phyloP scores from a whole-genome alignment of 371 early-diverging fungal genomes.

The Apophysomyces elegans region DNA sequence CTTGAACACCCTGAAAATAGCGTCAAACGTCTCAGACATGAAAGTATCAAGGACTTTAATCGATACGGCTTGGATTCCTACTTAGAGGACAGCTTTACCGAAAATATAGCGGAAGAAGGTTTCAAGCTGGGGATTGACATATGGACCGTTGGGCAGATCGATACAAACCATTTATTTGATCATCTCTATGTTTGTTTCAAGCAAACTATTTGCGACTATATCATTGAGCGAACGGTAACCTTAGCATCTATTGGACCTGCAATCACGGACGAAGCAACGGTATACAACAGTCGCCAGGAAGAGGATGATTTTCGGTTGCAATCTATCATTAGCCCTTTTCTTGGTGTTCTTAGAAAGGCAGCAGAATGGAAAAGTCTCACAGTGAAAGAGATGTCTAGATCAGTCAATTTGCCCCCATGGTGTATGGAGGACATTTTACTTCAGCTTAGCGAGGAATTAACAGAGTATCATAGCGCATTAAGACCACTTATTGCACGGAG shows the following conservation, averaged over 20 bases:
- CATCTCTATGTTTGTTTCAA: conserved; percentile 56
- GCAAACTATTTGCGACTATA: conserved; percentile 73
- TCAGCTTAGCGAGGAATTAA: conserved; percentile 37
- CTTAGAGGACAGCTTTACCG: conserved; percentile 27
- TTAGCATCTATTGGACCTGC: conserved; percentile 26
- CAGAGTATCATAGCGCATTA: conserved; percentile 28
- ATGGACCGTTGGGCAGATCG: conserved; percentile 73
- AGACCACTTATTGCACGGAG: conserved; percentile 35
- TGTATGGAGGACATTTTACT: conserved; percentile 41
- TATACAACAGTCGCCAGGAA: conserved; percentile 17
- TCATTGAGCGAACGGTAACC: conserved; percentile 59
- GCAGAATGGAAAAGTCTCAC: conserved; percentile 56
- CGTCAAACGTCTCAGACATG: conserved; percentile 33
- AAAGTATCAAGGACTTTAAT: conserved; percentile 16
- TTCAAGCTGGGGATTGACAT: conserved; percentile 65
- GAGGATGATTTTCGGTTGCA: conserved; percentile 21
- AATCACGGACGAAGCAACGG: conserved; percentile 9
- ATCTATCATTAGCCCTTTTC: conserved; percentile 44
- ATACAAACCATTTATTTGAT: conserved; percentile 52
- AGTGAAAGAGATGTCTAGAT: conserved; percentile 49
- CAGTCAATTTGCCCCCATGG: conserved; percentile 38
- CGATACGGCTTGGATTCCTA: conserved; percentile 16
- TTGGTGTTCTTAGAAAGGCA: conserved; percentile 50
- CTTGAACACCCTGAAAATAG: conserved; percentile 37
- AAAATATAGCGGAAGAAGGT: conserved; percentile 16